Evolutionary conservation across 352 stramenopile species (phyloP).

Genomic region (Nothophytophthora sp.): DNA sequence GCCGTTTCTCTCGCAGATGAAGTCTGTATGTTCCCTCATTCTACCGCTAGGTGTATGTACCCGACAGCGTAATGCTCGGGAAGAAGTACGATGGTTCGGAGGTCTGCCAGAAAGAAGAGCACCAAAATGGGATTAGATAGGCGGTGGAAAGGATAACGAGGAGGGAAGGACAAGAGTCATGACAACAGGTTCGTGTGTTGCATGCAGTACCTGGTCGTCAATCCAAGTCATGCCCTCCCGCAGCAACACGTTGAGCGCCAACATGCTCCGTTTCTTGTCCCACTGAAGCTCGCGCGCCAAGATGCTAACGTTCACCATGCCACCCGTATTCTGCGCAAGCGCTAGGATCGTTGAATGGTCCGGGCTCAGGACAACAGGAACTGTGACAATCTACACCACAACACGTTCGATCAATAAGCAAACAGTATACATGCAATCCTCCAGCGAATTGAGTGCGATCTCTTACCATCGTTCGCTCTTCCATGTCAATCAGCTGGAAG

Average conservation of each 20-base stretch:
- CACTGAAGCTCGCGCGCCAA: slow-evolving; percentile 85
- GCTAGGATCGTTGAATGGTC: slow-evolving; percentile 95
- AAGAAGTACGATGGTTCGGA: slow-evolving; percentile 86
- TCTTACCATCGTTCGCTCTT: slow-evolving; percentile 88
- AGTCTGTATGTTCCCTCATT: too few relatives aligned
- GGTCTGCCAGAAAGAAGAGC: slow-evolving; percentile 8
- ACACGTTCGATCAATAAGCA: background rate
- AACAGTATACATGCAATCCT: background rate
- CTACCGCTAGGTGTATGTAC: slow-evolving; percentile 71
- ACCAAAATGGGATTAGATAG: too few relatives aligned
- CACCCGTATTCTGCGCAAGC: slow-evolving; percentile 84
- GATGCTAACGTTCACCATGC: slow-evolving; percentile 89
- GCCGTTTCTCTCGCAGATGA: too few relatives aligned
- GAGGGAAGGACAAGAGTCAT: too few relatives aligned
- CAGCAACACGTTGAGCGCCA: slow-evolving; percentile 92
- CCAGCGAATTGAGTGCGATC: background rate
- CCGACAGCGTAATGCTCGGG: slow-evolving; percentile 82
- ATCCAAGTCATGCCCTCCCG: slow-evolving; percentile 97
- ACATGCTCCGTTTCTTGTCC: slow-evolving; percentile 91
- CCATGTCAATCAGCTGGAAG: slow-evolving; percentile 94
- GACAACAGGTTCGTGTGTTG: too few relatives aligned
- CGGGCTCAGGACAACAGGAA: slow-evolving; percentile 94
- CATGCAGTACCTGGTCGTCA: slow-evolving; percentile 82
- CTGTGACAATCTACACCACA: slow-evolving; percentile 86
- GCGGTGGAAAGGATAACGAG: too few relatives aligned